A percentile compares a stretch with the other conserved stretches of the same genome.
These are phyloP conservation scores for Pezicula radicicola DNA, from an alignment of 2,329 filamentous ascomycete species.

Conservation along the genomic window DNA sequence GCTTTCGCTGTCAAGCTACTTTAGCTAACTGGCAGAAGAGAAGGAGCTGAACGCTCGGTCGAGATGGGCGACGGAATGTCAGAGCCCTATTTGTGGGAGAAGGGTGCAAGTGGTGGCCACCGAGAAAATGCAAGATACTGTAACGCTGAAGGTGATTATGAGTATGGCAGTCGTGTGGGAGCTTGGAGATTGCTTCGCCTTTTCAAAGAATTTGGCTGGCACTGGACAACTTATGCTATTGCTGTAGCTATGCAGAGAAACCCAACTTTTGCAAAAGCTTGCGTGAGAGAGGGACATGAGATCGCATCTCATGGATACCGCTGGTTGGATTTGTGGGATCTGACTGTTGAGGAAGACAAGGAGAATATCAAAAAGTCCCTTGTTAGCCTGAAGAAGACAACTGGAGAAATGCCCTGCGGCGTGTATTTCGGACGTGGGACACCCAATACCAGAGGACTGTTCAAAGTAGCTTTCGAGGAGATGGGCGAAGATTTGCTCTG, in stretches of 20 bases:
- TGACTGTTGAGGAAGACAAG: slow-evolving; percentile 31
- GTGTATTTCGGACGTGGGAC: slow-evolving; percentile 32
- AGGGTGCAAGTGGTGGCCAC: slow-evolving; percentile 18
- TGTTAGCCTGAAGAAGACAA: slow-evolving; percentile 27
- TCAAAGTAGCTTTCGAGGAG: slow-evolving; percentile 46
- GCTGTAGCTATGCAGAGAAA: slow-evolving; percentile 35
- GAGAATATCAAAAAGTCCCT: slow-evolving; percentile 33
- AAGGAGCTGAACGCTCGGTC: slow-evolving; percentile 17
- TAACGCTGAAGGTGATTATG: slow-evolving; percentile 27
- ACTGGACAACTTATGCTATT: slow-evolving; percentile 37
- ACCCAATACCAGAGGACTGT: slow-evolving; percentile 38
- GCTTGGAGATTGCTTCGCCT: slow-evolving; percentile 36
- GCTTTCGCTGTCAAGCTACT: neutral
- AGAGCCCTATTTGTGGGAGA: slow-evolving; percentile 34
- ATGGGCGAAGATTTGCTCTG: slow-evolving; percentile 47
- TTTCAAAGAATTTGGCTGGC: slow-evolving; percentile 37
- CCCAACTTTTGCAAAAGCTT: slow-evolving; percentile 35
- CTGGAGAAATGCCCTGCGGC: slow-evolving; percentile 29
- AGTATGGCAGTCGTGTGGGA: slow-evolving; percentile 31
- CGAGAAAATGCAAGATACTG: slow-evolving; percentile 17
- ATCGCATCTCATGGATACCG: slow-evolving; percentile 38
- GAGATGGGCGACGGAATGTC: slow-evolving; percentile 18
- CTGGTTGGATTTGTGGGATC: slow-evolving; percentile 38
- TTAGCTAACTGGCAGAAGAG: neutral
- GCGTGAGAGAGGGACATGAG: slow-evolving; percentile 36